phyloP scores from a whole-genome alignment of 129 eudicot species.

The Helianthus tuberosus region DNA sequence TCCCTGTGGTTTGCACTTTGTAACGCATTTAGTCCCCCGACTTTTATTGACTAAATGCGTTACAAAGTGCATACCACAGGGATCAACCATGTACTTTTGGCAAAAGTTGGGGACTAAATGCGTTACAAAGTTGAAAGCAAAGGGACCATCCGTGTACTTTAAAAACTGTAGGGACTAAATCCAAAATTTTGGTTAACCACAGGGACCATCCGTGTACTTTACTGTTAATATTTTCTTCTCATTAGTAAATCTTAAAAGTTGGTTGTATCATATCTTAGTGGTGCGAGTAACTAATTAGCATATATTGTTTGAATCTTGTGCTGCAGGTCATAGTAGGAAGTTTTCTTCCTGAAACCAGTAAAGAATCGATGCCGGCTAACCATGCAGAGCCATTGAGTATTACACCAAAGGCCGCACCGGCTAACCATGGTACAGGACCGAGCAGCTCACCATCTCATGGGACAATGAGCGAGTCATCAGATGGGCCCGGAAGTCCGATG shows the following conservation, averaged over 20 bases:
- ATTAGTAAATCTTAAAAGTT: background rate
- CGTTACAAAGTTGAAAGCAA: no score
- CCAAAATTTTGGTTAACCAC: no score
- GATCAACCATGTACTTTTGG: no score
- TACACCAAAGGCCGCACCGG: slow-evolving; percentile 42
- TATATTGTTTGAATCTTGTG: background rate
- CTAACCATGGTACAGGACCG: slow-evolving; percentile 40
- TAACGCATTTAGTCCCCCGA: no score
- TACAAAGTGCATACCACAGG: no score
- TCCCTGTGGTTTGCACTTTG: no score
- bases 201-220: no score
- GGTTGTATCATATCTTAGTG: background rate
- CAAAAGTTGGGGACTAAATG: no score
- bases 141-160: no score
- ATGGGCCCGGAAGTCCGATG: slow-evolving; percentile 74
- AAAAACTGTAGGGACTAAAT: no score
- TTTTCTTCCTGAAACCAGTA: slow-evolving; percentile 54
- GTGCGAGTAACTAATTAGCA: background rate
- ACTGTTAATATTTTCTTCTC: background rate
- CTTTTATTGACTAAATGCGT: no score
- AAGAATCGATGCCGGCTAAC: slow-evolving; percentile 47
- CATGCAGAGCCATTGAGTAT: slow-evolving; percentile 49
- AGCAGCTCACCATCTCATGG: slow-evolving; percentile 90
- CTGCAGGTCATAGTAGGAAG: slow-evolving; percentile 90
- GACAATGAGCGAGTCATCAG: slow-evolving; percentile 80